These are phyloP conservation scores for Theileria orientalis DNA, from an alignment of 169 alveolate genomes.

Conservation along the genomic window DNA sequence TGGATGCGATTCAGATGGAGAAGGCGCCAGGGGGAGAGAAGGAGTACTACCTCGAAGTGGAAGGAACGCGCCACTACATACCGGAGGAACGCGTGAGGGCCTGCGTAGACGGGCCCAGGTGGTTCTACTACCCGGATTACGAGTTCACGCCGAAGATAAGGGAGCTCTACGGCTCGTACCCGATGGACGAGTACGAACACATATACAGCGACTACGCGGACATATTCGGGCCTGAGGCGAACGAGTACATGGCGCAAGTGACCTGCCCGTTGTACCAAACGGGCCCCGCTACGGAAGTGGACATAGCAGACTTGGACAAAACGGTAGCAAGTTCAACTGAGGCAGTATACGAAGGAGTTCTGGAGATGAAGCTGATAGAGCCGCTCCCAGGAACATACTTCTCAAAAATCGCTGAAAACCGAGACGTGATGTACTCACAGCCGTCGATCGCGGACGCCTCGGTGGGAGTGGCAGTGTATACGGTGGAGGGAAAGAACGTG, in stretches of 20 bases:
- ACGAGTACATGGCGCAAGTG: background rate
- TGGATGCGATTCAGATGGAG: too few relatives aligned
- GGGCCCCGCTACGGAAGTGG: background rate
- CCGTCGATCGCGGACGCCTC: background rate
- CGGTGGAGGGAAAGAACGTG: background rate
- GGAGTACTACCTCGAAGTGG: too few relatives aligned
- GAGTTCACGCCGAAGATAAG: background rate
- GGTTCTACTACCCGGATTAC: background rate
- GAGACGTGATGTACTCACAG: background rate
- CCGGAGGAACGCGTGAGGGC: too few relatives aligned
- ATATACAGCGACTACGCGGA: too few relatives aligned
- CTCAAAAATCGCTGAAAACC: background rate
- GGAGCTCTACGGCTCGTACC: background rate
- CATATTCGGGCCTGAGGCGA: too few relatives aligned
- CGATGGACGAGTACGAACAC: background rate
- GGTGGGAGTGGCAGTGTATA: background rate
- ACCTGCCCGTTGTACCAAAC: background rate
- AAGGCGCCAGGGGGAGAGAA: too few relatives aligned
- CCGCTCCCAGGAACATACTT: constrained; percentile 5
- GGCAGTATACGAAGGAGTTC: background rate
- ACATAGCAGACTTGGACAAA: background rate
- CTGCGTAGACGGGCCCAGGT: background rate
- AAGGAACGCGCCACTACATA: too few relatives aligned
- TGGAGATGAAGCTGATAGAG: background rate
- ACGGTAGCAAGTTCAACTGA: background rate